Percentiles rank a stretch among this genome's conserved stretches.
Conservation (phyloP, 2,329 filamentous ascomycete genomes). For the Dactylonectria estremocensis region DNA sequence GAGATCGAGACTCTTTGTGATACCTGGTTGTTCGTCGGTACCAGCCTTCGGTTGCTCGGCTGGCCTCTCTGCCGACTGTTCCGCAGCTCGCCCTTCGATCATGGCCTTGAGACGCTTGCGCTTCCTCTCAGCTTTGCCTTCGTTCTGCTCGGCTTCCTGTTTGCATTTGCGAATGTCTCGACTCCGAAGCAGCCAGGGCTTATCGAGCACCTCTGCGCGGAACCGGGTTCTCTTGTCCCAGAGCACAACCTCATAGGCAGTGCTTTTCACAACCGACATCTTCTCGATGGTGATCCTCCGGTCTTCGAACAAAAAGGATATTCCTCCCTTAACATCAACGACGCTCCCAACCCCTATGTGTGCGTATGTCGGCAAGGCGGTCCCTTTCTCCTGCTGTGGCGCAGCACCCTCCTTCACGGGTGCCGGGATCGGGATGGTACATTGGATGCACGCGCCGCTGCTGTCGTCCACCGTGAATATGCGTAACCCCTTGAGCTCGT, state of each 20-base stretch:
- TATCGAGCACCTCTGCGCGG: conserved; percentile 63
- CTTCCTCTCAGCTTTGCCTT: conserved; percentile 47
- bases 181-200: conserved; percentile 69
- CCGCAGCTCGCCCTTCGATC: conserved; percentile 28
- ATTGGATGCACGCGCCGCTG: conserved; percentile 72
- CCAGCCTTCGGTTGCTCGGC: conserved; percentile 20
- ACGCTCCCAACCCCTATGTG: conserved; percentile 67
- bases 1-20: conserved; percentile 41
- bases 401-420: conserved; percentile 12
- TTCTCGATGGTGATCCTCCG: conserved; percentile 69
- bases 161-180: conserved; percentile 66
- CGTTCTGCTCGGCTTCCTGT: conserved; percentile 60
- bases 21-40: conserved; percentile 33
- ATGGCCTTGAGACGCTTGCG: conserved; percentile 42
- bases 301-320: conserved; percentile 63
- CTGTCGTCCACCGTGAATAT: conserved; percentile 77
- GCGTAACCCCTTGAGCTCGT: conserved; percentile 63
- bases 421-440: conserved; percentile 37
- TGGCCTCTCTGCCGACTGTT: conserved; percentile 15
- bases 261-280: conserved; percentile 64
- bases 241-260: conserved; percentile 70
- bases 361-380: conserved; percentile 36
- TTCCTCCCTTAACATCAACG: conserved; percentile 70
- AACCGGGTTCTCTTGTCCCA: conserved; percentile 72
- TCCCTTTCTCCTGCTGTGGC: conserved; percentile 13